Base-by-base conservation (phyloP, 441 rosid species). In the Jatropha multifida region DNA sequence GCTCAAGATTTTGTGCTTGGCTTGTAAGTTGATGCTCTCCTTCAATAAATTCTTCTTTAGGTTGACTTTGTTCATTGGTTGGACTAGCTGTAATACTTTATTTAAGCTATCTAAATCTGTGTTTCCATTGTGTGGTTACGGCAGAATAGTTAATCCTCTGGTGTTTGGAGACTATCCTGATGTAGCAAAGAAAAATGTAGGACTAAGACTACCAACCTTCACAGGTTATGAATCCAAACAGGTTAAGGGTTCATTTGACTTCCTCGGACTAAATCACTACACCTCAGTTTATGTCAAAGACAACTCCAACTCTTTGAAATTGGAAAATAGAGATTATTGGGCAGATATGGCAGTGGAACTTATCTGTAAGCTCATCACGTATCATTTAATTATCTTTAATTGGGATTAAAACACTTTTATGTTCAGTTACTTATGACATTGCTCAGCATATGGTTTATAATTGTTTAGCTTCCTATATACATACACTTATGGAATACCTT, bases 111-210 rank as follows among this genome's bases (percentile, higher is more conserved):
- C 65, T 42, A 40, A 18, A 55, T 55, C 60, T 18, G 26, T 18
- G 3, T 55, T n/a, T 55, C 17, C 60, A 18, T 55, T 55, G 26
- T 52, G 52, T 52, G 56, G 9, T 4, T 55, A 10, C 18, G 9
- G 60, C 81, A 93, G 96, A 93, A 12, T 85, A 72, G 69, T 80
- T 44, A 56, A 85, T 80, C 96, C 96, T 26, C 65, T 94, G 83
- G 78, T 85, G 17, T 82, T 56, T 78, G 97, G 98, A 62, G 93
- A 90, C 51, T 90, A 90, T 82, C 98, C 97, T 0, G 78, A 76
- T 14, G 64, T 17, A 56, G 88, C 89, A 93, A 90, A 86, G 86
- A 81, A 79, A 80, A 81, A 32, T 4, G 85, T 71, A 61, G 94
- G 96, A 64, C n/a, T 80, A 13, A 88, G 93, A 65, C 83, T 94